Evolutionary conservation across 2,329 filamentous ascomycete genomes (phyloP).

Genomic region (Fusarium sp.): DNA sequence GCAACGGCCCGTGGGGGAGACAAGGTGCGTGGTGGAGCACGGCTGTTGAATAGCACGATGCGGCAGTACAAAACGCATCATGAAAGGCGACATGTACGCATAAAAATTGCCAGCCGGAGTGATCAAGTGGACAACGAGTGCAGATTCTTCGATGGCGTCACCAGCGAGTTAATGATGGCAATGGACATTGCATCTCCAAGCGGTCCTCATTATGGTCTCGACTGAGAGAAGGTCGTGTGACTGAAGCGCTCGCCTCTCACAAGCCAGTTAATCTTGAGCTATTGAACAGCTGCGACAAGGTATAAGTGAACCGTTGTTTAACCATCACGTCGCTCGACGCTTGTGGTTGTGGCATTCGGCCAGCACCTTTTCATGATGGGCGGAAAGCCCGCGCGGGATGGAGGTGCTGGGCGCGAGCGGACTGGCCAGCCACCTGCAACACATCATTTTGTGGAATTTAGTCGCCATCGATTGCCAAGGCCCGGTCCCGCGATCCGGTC

Average conservation of each 20-base stretch:
- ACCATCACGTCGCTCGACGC: neutral
- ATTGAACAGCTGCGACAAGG: neutral
- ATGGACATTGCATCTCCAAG: neutral
- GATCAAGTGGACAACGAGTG: neutral
- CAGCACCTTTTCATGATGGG: conserved; percentile 6
- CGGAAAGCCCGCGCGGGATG: neutral
- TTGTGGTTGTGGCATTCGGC: neutral
- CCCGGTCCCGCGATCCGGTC: conserved; percentile 23
- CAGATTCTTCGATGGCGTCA: conserved; percentile 13
- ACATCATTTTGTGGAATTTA: conserved; percentile 38
- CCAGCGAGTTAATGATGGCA: neutral
- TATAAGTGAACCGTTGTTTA: neutral
- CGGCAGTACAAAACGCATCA: neutral
- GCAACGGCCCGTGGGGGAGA: conserved; percentile 8
- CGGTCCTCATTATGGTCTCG: neutral
- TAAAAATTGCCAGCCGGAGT: neutral
- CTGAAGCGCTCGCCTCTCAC: neutral
- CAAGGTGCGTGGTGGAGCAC: conserved; percentile 3
- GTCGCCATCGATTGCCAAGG: conserved; percentile 42
- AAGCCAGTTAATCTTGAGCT: neutral
- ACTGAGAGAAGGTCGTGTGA: neutral
- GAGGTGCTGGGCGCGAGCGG: neutral
- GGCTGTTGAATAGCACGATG: neutral
- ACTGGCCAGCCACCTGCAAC: conserved; percentile 23
- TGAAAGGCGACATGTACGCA: neutral